These are phyloP conservation scores for Hypoxylon rickii DNA, from an alignment of 495 filamentous ascomycete genomes.

Conservation along the genomic window DNA sequence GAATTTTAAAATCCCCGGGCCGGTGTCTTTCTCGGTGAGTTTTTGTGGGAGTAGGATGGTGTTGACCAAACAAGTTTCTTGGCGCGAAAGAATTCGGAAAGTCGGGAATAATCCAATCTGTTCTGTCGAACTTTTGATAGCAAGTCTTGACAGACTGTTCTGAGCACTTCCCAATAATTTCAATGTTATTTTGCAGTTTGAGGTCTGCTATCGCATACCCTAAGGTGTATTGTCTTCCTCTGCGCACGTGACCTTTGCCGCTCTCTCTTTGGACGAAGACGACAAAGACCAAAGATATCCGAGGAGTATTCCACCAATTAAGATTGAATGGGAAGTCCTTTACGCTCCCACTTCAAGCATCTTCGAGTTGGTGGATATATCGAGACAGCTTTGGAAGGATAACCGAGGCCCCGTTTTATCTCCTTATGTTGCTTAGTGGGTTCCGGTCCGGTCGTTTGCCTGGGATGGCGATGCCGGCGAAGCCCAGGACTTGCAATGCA, in stretches of 20 bases:
- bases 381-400: neutral
- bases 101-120: slow-evolving; percentile 26
- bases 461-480: neutral
- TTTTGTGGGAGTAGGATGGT: slow-evolving; percentile 19
- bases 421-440: slow-evolving; percentile 2
- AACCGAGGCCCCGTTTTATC: neutral
- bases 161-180: neutral
- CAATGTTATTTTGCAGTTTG: slow-evolving; percentile 2
- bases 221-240: slow-evolving; percentile 3
- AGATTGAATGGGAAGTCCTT: neutral
- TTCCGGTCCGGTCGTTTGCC: neutral
- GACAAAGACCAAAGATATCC: too few species aligned
- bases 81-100: slow-evolving; percentile 24
- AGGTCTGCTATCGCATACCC: slow-evolving; percentile 11
- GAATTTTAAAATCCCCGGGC: slow-evolving; percentile 19
- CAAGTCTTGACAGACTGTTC: slow-evolving; percentile 5
- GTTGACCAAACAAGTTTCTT: slow-evolving; percentile 23
- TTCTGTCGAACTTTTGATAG: slow-evolving; percentile 19
- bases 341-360: neutral
- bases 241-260: slow-evolving; percentile 14
- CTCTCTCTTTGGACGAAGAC: neutral
- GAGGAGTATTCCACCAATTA: too few species aligned
- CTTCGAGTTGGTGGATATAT: neutral
- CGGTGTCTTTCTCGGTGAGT: slow-evolving; percentile 35
- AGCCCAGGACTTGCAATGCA: neutral